Evolutionary conservation across 2,329 filamentous ascomycete species (phyloP).

Genomic region (Claviceps purpurea): DNA sequence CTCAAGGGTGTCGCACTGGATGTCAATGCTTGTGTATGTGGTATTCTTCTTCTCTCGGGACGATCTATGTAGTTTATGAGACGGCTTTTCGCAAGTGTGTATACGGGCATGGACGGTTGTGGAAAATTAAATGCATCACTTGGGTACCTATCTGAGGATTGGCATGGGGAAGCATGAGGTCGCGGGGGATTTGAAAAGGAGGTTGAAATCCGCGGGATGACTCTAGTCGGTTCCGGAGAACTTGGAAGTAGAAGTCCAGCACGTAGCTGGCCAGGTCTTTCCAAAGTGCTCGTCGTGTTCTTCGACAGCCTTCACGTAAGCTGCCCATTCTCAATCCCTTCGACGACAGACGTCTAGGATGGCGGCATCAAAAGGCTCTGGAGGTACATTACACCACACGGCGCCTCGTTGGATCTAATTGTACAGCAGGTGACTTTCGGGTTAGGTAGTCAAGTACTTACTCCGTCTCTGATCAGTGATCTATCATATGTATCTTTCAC

Average conservation of each 20-base stretch:
- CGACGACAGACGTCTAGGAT: too few relatives aligned
- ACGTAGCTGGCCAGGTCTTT: too few relatives aligned
- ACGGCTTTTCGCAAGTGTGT: background rate
- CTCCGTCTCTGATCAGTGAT: background rate
- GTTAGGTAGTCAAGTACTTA: background rate
- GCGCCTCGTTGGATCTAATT: background rate
- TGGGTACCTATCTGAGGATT: too few relatives aligned
- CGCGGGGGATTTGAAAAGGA: background rate
- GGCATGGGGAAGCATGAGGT: background rate
- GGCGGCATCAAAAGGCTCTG: background rate
- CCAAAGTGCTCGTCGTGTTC: too few relatives aligned
- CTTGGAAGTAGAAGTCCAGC: too few relatives aligned
- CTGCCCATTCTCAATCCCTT: too few relatives aligned
- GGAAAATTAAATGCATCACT: background rate
- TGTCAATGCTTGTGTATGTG: conserved; percentile 4
- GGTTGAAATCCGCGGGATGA: too few relatives aligned
- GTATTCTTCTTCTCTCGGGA: background rate
- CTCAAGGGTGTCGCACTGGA: background rate
- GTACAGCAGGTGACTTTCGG: background rate
- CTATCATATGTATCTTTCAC: too few relatives aligned
- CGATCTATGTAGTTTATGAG: background rate
- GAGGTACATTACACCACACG: background rate
- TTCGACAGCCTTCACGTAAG: too few relatives aligned
- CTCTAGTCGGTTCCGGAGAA: too few relatives aligned
- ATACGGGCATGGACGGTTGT: too few relatives aligned